Conservation (phyloP, 345 rosid genomes). For the Atalantia buxifolia region DNA sequence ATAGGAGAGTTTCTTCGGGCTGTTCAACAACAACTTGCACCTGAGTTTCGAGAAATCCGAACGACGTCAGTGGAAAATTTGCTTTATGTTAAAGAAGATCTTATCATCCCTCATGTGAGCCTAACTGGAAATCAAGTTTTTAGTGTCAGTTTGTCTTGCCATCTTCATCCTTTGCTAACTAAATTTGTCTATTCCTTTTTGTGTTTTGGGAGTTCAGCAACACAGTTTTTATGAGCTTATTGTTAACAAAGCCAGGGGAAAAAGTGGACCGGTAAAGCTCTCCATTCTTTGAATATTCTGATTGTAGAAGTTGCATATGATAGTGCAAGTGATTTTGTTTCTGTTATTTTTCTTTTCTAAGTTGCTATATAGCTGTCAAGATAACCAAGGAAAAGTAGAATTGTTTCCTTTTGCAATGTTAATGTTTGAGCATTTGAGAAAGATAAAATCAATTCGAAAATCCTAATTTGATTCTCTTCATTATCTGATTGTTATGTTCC, state of each 20-base stretch:
- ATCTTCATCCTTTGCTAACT: conserved; percentile 1
- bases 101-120: conserved; percentile 95
- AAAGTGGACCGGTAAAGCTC: conserved; percentile 95
- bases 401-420: background rate
- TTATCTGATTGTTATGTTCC: background rate
- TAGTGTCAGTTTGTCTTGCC: background rate
- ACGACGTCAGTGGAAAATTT: conserved; percentile 91
- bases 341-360: background rate
- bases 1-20: conserved; percentile 88
- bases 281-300: background rate
- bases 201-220: conserved; percentile 62
- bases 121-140: background rate
- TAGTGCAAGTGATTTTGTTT: background rate
- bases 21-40: conserved; percentile 98
- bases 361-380: background rate
- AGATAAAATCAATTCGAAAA: background rate
- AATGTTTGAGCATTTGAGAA: conserved; percentile 2
- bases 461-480: background rate
- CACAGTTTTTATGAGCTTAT: conserved; percentile 98
- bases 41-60: conserved; percentile 94
- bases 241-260: conserved; percentile 94
- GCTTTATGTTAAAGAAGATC: conserved; percentile 97
- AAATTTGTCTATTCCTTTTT: conserved; percentile 5
- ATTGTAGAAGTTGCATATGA: background rate
- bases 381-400: background rate